Evolutionary conservation across 768 basidiomycete genomes (phyloP).

Genomic region (Albatrellus ellisii): DNA sequence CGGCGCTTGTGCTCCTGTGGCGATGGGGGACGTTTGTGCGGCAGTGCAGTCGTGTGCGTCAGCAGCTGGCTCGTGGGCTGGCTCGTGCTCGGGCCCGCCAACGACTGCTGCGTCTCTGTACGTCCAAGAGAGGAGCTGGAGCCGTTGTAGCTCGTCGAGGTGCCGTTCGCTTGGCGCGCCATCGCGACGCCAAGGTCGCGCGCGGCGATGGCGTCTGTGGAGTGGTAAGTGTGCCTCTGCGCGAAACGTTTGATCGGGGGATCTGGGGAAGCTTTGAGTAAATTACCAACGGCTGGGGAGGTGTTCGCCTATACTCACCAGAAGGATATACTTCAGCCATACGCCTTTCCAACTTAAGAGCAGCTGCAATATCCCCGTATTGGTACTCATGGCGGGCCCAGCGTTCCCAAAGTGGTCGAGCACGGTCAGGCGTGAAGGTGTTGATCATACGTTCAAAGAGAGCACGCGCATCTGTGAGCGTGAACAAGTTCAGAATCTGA

Average conservation of each 20-base stretch:
- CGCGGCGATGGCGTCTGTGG: slow-evolving; percentile 78
- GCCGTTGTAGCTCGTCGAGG: slow-evolving; percentile 7
- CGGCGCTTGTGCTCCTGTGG: slow-evolving; percentile 28
- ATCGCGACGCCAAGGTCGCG: slow-evolving; percentile 78
- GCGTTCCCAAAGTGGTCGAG: slow-evolving; percentile 84
- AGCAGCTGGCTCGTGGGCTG: slow-evolving; percentile 24
- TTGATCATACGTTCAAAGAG: slow-evolving; percentile 83
- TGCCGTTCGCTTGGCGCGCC: slow-evolving; percentile 19
- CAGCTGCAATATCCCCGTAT: slow-evolving; percentile 82
- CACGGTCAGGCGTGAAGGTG: slow-evolving; percentile 65
- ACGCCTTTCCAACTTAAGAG: slow-evolving; percentile 80
- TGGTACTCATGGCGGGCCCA: slow-evolving; percentile 96
- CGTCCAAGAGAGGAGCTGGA: slow-evolving; percentile 11
- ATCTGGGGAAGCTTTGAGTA: slow-evolving; percentile 47
- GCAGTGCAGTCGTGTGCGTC: slow-evolving; percentile 19
- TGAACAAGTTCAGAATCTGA: slow-evolving; percentile 6
- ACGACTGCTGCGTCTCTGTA: slow-evolving; percentile 12
- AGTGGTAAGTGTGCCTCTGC: slow-evolving; percentile 70
- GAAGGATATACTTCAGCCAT: slow-evolving; percentile 80
- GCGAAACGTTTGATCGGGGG: slow-evolving; percentile 87
- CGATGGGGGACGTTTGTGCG: slow-evolving; percentile 20
- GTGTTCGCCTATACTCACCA: slow-evolving; percentile 31
- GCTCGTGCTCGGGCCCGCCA: neutral
- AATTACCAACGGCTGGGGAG: neutral
- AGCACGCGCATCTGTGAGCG: slow-evolving; percentile 73